phyloP scores from a whole-genome alignment of 1,139 yeast genomes.

The Eremothecium gossypii region DNA sequence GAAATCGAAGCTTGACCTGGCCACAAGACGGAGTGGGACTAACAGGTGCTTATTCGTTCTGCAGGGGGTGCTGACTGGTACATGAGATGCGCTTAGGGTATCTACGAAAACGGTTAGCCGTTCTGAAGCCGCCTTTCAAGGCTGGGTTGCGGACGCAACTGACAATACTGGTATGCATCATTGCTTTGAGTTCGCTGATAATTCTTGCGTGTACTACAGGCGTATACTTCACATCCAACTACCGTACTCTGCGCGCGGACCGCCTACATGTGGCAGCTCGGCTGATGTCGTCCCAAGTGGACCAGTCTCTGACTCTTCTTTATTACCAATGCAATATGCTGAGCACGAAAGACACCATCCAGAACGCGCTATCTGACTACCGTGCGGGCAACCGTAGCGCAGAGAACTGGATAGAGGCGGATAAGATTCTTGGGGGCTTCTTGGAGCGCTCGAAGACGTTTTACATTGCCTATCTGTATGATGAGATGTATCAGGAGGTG shows the following conservation, averaged over 20 bases:
- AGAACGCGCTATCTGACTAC: constrained; percentile 49
- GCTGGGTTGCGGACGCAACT: constrained; percentile 52
- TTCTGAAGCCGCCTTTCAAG: constrained; percentile 26
- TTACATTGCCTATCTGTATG: constrained; percentile 61
- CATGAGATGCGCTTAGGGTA: too few relatives aligned
- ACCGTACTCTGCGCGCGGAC: constrained; percentile 56
- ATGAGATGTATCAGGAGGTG: constrained; percentile 36
- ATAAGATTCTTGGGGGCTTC: constrained; percentile 44
- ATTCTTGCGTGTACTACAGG: constrained; percentile 75
- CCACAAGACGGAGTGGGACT: too few relatives aligned
- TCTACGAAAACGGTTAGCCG: too few relatives aligned
- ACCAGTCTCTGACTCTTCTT: constrained; percentile 52
- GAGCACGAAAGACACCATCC: constrained; percentile 52
- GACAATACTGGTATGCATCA: constrained; percentile 66
- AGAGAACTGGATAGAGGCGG: constrained; percentile 38
- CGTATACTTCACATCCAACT: constrained; percentile 60
- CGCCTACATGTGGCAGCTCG: constrained; percentile 70
- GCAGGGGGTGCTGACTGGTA: too few relatives aligned
- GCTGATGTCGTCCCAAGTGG: constrained; percentile 69
- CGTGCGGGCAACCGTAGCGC: constrained; percentile 61
- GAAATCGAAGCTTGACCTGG: too few relatives aligned
- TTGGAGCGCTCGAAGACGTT: constrained; percentile 54
- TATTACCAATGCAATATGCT: constrained; percentile 67
- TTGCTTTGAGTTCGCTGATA: constrained; percentile 66
- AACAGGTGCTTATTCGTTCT: too few relatives aligned